Conservation (phyloP, 2,329 filamentous ascomycete genomes). For the Ophiocordyceps camponoti-saundersi region DNA sequence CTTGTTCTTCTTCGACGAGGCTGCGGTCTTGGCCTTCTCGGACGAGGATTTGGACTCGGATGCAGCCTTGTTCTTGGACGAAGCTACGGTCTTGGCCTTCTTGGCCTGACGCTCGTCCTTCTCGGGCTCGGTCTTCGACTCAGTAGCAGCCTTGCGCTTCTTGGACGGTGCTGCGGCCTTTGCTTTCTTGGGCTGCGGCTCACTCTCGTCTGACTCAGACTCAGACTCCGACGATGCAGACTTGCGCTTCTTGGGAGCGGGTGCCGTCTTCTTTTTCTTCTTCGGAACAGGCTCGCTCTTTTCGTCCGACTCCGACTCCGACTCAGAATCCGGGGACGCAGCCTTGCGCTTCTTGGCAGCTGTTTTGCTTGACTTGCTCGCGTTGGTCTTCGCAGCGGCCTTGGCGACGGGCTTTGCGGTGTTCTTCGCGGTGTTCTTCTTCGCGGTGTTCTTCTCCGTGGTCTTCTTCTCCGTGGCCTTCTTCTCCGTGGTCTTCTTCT, state of each 20-base stretch:
- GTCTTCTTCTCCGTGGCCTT: too few relatives aligned
- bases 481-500: too few relatives aligned
- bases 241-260: conserved; percentile 3
- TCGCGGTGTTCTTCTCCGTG: too few relatives aligned
- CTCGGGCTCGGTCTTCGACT: conserved; percentile 4
- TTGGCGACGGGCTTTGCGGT: conserved; percentile 19
- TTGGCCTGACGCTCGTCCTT: conserved; percentile 30
- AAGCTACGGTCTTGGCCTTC: conserved; percentile 39
- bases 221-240: conserved; percentile 1
- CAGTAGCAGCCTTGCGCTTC: conserved; percentile 9
- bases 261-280: too few relatives aligned
- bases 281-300: too few relatives aligned
- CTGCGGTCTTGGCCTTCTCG: conserved; percentile 35
- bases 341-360: too few relatives aligned
- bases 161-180: conserved; percentile 19
- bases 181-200: conserved; percentile 37
- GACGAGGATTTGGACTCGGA: conserved; percentile 21
- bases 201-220: conserved; percentile 3
- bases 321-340: too few relatives aligned
- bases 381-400: conserved; percentile 9
- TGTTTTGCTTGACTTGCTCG: conserved; percentile 6
- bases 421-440: too few relatives aligned
- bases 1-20: conserved; percentile 10
- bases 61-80: background rate
- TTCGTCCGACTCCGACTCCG: too few relatives aligned